Evolutionary conservation across 2,329 filamentous ascomycete genomes (phyloP), one percentile per base, ranked within the genome.

Genomic region (Verticillium isaacii): DNA sequence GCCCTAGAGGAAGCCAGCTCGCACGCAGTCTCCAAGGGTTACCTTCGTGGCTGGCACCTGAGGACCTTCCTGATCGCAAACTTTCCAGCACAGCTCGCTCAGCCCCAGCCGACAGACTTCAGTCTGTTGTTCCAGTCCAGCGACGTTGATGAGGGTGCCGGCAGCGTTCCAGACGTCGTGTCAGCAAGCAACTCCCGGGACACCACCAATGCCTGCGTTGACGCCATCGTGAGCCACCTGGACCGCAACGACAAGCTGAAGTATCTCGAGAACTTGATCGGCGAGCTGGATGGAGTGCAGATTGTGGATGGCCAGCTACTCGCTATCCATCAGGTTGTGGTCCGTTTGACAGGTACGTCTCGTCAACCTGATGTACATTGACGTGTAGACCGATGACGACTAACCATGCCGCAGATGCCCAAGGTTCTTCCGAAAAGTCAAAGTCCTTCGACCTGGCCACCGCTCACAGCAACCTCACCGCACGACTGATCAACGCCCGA

Each of bases 11-110:
- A 74, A 61, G 65, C 70, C 56, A 75, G 73, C 57, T 67, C 66
- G 34, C 61, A 71, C 25, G 70, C 72, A 1, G 75, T 79, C 68
- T 56, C 68, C 6, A 63, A 68, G 5, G 77, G 76, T 1, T 72
- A 77, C 32, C 36, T 78, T 15, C 69, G 72, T 34, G 80, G 78
- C 6, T 84, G 82, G 81, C 77, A 77, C 64, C 66, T 82, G 32
- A 75, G 78, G 60, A 76, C 72, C 3, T 80, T 84, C 60, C 66
- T 83, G 12, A 71, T 73, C 5, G 75, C 68, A 5, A 72, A 77
- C 58, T 71, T 80, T 25, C 67, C 72, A 0, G 64, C 71, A 5
- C 64, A 70, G 1, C 61, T 78, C 19, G 68, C 72, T 7, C 69
- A 70, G 0, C 64, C 75, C 8, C 72, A 71, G 3, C 75, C 74